Evolutionary conservation across 805 yeast species (phyloP).

Genomic region (Soucietia sequanensis): DNA sequence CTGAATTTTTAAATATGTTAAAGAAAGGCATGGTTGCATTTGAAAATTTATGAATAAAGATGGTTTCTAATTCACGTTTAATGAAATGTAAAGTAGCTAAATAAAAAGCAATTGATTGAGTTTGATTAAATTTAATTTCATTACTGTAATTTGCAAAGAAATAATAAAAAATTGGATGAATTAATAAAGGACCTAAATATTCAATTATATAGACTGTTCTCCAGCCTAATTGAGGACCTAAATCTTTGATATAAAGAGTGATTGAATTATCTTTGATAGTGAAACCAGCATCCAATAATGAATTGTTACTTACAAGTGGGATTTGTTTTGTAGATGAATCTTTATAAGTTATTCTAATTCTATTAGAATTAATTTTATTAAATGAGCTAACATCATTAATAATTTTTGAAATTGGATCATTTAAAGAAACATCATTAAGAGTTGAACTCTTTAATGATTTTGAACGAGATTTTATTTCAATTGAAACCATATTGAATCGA

Average conservation of each 20-base stretch:
- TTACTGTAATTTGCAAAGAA: conserved; percentile 27
- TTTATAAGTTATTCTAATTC: conserved; percentile 27
- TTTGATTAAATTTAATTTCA: conserved; percentile 44
- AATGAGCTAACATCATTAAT: conserved; percentile 41
- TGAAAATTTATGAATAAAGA: conserved; percentile 82
- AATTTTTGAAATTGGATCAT: conserved; percentile 42
- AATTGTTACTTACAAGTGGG: conserved; percentile 44
- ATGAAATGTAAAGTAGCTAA: conserved; percentile 72
- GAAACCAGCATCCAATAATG: conserved; percentile 47
- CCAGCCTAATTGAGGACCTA: conserved; percentile 94
- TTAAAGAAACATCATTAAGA: conserved; percentile 27
- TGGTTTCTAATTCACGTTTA: conserved; percentile 87
- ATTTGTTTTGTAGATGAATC: conserved; percentile 31
- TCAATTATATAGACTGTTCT: conserved; percentile 84
- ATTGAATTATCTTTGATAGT: conserved; percentile 29
- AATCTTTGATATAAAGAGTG: conserved; percentile 70
- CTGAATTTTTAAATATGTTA: conserved; percentile 83
- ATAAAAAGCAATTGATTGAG: conserved; percentile 53
- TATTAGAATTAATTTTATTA: conserved; percentile 34
- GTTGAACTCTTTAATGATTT: conserved; percentile 49
- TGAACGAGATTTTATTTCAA: conserved; percentile 61
- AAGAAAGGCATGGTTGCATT: conserved; percentile 88
- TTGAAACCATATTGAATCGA: conserved; percentile 45
- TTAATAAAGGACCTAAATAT: conserved; percentile 83
- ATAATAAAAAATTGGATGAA: conserved; percentile 70